Conservation (phyloP, 805 yeast species). For the Saturnispora zaruensis region DNA sequence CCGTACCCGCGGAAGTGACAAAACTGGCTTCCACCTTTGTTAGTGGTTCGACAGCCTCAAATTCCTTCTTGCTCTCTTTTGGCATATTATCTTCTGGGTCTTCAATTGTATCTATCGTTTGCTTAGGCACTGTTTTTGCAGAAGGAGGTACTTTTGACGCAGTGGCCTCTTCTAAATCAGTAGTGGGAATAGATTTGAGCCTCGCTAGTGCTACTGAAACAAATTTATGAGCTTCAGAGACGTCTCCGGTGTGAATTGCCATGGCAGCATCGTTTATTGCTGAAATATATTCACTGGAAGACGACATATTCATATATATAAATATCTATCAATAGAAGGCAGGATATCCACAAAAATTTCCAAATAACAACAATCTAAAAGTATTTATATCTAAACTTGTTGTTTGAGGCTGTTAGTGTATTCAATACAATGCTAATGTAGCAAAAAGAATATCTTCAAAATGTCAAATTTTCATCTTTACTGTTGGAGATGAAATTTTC, state of each 20-base stretch:
- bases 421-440: neutral
- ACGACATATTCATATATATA: neutral
- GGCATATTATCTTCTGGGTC: neutral
- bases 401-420: neutral
- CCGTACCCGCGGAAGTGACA: neutral
- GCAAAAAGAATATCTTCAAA: neutral
- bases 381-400: too few relatives aligned
- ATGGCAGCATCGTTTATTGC: neutral
- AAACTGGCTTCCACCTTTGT: neutral
- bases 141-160: neutral
- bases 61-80: neutral
- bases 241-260: neutral
- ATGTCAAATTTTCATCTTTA: neutral
- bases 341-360: neutral
- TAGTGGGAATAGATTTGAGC: neutral
- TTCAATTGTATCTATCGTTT: neutral
- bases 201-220: neutral
- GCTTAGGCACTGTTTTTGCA: neutral
- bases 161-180: neutral
- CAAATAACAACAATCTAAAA: neutral
- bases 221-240: neutral
- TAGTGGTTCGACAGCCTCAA: neutral
- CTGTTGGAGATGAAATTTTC: neutral
- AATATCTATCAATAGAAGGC: neutral
- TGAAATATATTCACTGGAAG: neutral